Percentiles rank a stretch among this genome's conserved stretches.
Conservation (phyloP, 495 filamentous ascomycete species). For the Penicillium desertorum region DNA sequence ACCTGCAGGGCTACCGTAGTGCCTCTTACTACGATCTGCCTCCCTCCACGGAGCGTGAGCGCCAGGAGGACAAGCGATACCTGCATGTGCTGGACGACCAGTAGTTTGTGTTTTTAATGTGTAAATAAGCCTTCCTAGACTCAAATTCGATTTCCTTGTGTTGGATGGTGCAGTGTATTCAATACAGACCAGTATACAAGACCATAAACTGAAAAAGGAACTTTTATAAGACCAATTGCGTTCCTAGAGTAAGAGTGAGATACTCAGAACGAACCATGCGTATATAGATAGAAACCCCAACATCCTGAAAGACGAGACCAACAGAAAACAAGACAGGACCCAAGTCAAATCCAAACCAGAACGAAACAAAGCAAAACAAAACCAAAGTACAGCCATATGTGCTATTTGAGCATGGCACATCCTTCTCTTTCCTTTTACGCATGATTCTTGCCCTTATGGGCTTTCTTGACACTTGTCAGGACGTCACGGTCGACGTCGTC, state of each 20-base stretch:
- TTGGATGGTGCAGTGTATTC: constrained; percentile 2
- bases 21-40: constrained; percentile 86
- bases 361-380: too few relatives aligned
- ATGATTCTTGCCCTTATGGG: too few relatives aligned
- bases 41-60: constrained; percentile 91
- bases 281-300: too few relatives aligned
- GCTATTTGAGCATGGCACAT: too few relatives aligned
- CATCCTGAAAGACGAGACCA: too few relatives aligned
- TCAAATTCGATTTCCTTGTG: constrained; percentile 39
- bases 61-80: constrained; percentile 92
- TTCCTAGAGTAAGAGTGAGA: background rate
- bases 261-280: too few relatives aligned
- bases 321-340: too few relatives aligned
- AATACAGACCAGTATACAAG: constrained; percentile 7
- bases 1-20: constrained; percentile 85
- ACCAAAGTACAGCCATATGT: too few relatives aligned
- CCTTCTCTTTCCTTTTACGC: too few relatives aligned
- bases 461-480: too few relatives aligned
- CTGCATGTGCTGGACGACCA: constrained; percentile 90
- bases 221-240: background rate
- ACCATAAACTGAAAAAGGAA: background rate
- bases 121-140: constrained; percentile 47
- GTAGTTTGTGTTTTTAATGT: constrained; percentile 52
- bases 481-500: too few relatives aligned
- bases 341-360: too few relatives aligned